Base-by-base conservation (phyloP, 257 asterid species). In the Ballota nigra region DNA sequence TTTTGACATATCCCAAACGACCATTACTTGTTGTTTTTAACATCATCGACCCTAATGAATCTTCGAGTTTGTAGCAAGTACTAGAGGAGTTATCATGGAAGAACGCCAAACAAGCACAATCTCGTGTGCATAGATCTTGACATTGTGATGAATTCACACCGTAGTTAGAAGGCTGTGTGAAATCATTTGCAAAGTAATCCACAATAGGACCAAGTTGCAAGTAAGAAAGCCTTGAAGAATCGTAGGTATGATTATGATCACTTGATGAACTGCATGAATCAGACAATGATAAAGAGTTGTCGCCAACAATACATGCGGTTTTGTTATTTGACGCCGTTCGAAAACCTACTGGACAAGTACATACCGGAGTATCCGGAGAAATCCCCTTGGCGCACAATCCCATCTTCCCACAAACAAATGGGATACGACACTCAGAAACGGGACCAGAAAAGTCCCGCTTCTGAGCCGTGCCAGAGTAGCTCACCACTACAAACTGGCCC, bases 181-280 rank as follows among this genome's bases (percentile, higher is more conserved):
- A 92, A 61, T 79, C 79, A 57, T 85, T 92, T 4, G 91, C 84
- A 69, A 88, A 88, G 76, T 90, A 92, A 69, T 84, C 95, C 78
- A 87, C 78, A n/a, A 65, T 81, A 38, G 66, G 26, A 16, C 78
- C 90, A 4, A 92, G 83, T 26, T 73, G 75, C 79, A 85, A 64
- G 77, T 85, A 89, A 6, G 92, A 82, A 16, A 79, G 18, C 47
- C 53, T 63, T 13, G 79, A 69, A 34, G 83, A 63, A 53, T 70
- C 78, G 15, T 24, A 59, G 3, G 40, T 63, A 8, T 6, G 9
- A 47, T n/a, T 16, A 33, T 31, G 49, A 61, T 26, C 43, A 6
- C 81, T 64, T n/a, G 85, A 43, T 47, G 22, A 71, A 71, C 76
- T 73, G 68, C 97, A 92, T 31, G 89, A 66, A 80, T 16, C 75